These are phyloP conservation scores for Noccaea bulbosa DNA, from an alignment of 345 rosid genomes.

Conservation along the genomic window DNA sequence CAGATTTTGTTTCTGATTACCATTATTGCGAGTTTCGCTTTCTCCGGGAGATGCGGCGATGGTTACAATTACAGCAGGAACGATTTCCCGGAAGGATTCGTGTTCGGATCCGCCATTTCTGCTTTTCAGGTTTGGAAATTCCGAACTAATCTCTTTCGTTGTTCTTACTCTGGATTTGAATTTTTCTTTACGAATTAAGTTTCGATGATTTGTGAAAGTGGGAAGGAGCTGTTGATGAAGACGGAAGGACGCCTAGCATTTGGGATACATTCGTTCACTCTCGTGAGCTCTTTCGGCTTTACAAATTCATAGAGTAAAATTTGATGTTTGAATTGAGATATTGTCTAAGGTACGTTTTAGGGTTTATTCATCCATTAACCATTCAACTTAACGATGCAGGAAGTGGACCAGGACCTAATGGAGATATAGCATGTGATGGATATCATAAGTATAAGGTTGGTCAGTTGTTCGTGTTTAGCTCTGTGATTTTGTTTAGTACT, in stretches of 20 bases:
- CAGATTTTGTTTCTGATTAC: not conserved
- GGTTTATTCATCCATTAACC: not conserved
- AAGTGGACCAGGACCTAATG: conserved; percentile 48
- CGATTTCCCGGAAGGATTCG: conserved; percentile 60
- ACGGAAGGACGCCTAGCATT: conserved; percentile 61
- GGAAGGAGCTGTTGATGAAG: conserved; percentile 66
- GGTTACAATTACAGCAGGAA: conserved; percentile 40
- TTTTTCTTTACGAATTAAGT: too few species aligned
- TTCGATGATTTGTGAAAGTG: conserved; percentile 1
- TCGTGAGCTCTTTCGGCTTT: conserved; percentile 41
- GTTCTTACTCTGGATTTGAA: too few species aligned
- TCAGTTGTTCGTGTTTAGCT: not conserved
- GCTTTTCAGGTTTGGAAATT: conserved; percentile 55
- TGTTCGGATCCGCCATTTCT: conserved; percentile 58
- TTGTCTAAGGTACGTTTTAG: not conserved
- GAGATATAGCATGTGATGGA: conserved; percentile 54
- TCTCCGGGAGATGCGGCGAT: conserved; percentile 26
- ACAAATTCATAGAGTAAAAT: not conserved
- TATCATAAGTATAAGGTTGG: conserved; percentile 66
- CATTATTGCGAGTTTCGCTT: not conserved
- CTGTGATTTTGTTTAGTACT: not conserved
- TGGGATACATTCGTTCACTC: conserved; percentile 57
- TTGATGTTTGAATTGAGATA: too few species aligned
- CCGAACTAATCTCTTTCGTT: not conserved
- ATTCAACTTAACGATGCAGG: not conserved